phyloP scores from a whole-genome alignment of 768 basidiomycete species.

The Clavulina sp. region DNA sequence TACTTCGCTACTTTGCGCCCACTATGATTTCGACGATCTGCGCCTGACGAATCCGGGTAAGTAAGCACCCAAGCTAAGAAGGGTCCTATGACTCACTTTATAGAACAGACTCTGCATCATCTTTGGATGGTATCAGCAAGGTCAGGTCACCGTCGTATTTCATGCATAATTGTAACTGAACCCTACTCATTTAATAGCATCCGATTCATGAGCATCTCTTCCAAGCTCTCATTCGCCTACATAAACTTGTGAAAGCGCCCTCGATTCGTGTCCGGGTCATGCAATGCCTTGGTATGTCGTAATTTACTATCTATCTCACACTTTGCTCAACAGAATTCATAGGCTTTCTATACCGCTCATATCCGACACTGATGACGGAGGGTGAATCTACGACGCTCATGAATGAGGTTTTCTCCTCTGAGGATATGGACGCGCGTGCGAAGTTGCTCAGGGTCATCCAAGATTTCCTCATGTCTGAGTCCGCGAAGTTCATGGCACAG shows the following conservation, averaged over 20 bases:
- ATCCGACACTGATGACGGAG: conserved; percentile 78
- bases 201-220: conserved; percentile 78
- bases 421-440: conserved; percentile 52
- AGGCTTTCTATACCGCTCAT: conserved; percentile 87
- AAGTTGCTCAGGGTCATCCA: conserved; percentile 76
- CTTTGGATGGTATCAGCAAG: conserved; percentile 40
- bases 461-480: conserved; percentile 75
- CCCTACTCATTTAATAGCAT: conserved; percentile 24
- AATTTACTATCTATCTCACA: not conserved
- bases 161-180: not conserved
- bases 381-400: conserved; percentile 66
- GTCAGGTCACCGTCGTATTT: conserved; percentile 18
- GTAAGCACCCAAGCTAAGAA: too few relatives aligned
- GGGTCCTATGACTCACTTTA: too few relatives aligned
- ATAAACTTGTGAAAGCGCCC: conserved; percentile 43
- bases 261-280: conserved; percentile 53
- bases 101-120: conserved; percentile 30
- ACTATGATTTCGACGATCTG: conserved; percentile 73
- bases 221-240: conserved; percentile 46
- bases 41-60: conserved; percentile 42
- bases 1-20: conserved; percentile 67
- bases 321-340: not conserved
- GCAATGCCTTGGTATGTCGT: conserved; percentile 60
- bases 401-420: conserved; percentile 70
- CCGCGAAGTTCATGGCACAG: conserved; percentile 53